A percentile compares a stretch with the other conserved stretches of the same genome.
phyloP scores from a whole-genome alignment of 176 grass and related monocot genomes.

The Areca catechu region DNA sequence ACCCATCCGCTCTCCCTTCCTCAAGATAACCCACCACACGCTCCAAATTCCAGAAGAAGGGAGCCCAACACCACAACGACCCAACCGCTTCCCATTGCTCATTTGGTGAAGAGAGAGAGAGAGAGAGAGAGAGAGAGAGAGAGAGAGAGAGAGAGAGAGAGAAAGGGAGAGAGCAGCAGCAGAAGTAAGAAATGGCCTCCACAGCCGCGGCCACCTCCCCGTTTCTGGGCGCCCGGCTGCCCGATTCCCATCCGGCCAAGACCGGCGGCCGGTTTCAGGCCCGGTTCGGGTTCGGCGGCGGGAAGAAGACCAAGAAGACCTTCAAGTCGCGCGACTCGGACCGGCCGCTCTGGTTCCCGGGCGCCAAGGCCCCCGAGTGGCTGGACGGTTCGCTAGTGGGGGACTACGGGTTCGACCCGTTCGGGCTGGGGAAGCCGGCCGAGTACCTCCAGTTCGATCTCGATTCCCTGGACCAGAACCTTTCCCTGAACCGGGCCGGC shows the following conservation, averaged over 20 bases:
- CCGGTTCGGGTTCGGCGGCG: constrained; percentile 45
- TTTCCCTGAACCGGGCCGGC: constrained; percentile 65
- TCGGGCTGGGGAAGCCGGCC: constrained; percentile 76
- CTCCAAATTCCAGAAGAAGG: constrained; percentile 15
- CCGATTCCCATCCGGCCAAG: constrained; percentile 20
- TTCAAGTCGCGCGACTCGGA: constrained; percentile 21
- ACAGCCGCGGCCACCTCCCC: constrained; percentile 68
- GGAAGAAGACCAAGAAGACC: constrained; percentile 42
- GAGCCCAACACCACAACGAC: not conserved
- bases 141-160: not conserved
- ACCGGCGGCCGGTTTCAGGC: constrained; percentile 61
- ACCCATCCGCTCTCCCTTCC: constrained; percentile 38
- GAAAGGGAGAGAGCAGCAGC: not conserved
- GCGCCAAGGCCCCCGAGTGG: constrained; percentile 62
- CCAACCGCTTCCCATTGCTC: not conserved
- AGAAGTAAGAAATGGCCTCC: constrained; percentile 36
- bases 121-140: not conserved
- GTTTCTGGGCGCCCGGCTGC: constrained; percentile 71
- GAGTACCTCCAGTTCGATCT: constrained; percentile 96
- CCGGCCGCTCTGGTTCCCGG: constrained; percentile 88
- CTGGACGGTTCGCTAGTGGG: constrained; percentile 79
- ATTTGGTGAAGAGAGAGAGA: not conserved
- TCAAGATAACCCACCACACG: constrained; percentile 59
- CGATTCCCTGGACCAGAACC: constrained; percentile 97
- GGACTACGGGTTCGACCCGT: constrained; percentile 95